Evolutionary conservation across 345 rosid species (phyloP).

Genomic region (Rhodamnia rubescens): DNA sequence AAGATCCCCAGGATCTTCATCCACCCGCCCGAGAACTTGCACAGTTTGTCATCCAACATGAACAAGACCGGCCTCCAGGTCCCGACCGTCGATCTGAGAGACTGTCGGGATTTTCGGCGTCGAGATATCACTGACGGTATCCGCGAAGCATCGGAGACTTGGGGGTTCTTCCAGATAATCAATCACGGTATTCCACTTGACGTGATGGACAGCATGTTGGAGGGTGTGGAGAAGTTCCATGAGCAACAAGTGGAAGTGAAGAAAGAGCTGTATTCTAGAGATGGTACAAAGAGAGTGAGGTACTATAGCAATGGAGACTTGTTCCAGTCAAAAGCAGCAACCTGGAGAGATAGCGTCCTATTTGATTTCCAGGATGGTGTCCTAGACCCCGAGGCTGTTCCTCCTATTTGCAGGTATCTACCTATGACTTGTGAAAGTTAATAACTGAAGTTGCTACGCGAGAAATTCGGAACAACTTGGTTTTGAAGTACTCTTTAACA

Average conservation of each 20-base stretch:
- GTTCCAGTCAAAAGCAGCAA: background rate
- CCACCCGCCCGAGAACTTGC: background rate
- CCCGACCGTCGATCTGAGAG: background rate
- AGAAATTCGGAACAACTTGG: background rate
- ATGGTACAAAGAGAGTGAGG: constrained; percentile 12
- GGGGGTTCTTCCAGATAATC: background rate
- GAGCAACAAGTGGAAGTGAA: constrained; percentile 33
- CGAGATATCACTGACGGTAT: background rate
- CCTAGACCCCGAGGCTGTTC: background rate
- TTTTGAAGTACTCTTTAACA: background rate
- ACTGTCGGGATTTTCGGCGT: background rate
- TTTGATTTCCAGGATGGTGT: background rate
- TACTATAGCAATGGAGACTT: constrained; percentile 6
- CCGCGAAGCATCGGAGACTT: background rate
- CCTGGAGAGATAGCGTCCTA: background rate
- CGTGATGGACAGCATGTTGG: constrained; percentile 31
- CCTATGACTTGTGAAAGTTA: background rate
- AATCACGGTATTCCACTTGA: constrained; percentile 18
- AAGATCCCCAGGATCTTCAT: background rate
- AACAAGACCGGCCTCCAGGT: background rate
- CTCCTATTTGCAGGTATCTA: background rate
- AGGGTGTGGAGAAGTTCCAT: constrained; percentile 20
- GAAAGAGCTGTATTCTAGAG: constrained; percentile 33
- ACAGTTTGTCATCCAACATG: background rate
- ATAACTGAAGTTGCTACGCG: background rate